Conservation (phyloP, 139 green algal species). For the Auxenochlorella pyrenoidosa region DNA sequence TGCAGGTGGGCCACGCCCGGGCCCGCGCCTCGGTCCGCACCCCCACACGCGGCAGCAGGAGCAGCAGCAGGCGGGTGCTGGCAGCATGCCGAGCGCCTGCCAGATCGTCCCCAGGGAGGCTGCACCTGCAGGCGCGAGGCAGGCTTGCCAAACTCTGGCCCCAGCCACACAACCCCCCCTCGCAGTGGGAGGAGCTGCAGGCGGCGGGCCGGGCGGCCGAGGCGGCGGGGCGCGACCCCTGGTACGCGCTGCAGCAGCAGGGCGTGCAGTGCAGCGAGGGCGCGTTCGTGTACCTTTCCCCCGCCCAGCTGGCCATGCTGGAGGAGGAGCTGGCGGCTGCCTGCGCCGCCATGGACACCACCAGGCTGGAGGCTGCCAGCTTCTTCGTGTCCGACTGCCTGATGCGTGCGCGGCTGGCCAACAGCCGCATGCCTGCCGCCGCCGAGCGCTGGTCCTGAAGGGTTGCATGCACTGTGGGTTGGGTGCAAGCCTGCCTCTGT, state of each 20-base stretch:
- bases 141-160: no score
- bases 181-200: constrained; percentile 26
- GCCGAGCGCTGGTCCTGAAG: neutral
- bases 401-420: constrained; percentile 28
- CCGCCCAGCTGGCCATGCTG: constrained; percentile 20
- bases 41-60: no score
- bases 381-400: constrained; percentile 50
- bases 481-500: neutral
- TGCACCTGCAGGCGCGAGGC: no score
- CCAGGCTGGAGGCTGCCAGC: constrained; percentile 6
- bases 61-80: neutral
- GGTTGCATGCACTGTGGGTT: no score
- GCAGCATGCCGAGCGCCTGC: neutral
- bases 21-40: no score
- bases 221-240: constrained; percentile 14
- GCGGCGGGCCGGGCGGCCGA: neutral
- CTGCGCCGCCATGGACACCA: constrained; percentile 13
- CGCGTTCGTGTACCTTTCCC: constrained; percentile 38
- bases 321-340: constrained; percentile 32
- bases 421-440: constrained; percentile 27
- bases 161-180: no score
- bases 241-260: constrained; percentile 8
- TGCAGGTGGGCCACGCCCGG: constrained; percentile 25
- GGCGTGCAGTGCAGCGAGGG: constrained; percentile 23
- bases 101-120: no score